phyloP scores from a whole-genome alignment of 2,329 filamentous ascomycete species.

The Albophoma yamanashiensis region DNA sequence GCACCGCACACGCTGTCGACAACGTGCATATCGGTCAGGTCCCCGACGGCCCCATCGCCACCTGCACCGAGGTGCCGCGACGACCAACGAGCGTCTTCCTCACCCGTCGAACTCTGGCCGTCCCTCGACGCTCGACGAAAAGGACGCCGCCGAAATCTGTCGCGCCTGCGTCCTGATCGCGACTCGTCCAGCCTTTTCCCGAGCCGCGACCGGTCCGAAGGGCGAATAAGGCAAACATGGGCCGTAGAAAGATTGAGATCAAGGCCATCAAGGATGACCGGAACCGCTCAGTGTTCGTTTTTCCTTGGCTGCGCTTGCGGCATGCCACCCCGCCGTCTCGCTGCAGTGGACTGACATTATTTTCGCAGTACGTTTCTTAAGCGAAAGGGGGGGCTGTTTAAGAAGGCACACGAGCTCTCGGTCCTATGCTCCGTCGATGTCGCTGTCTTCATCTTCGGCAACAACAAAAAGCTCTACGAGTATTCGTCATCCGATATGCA shows the following conservation, averaged over 20 bases:
- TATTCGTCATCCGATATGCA: conserved; percentile 93
- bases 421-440: conserved; percentile 98
- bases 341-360: neutral
- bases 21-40: neutral
- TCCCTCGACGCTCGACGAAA: neutral
- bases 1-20: neutral
- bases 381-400: conserved; percentile 96
- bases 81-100: neutral
- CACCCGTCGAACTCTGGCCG: neutral
- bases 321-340: neutral
- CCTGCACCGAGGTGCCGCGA: neutral
- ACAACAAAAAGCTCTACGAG: conserved; percentile 98
- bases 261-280: conserved; percentile 98
- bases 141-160: neutral
- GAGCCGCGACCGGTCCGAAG: neutral
- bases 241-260: conserved; percentile 98
- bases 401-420: conserved; percentile 97
- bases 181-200: neutral
- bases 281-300: conserved; percentile 87
- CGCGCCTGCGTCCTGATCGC: neutral
- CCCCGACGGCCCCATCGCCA: neutral
- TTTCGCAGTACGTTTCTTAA: conserved; percentile 80
- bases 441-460: conserved; percentile 95
- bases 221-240: conserved; percentile 48
- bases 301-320: neutral